A percentile compares a stretch with the other conserved stretches of the same genome.
phyloP scores from a whole-genome alignment of 139 green algal species.

The Zygnema circumcarinatum region DNA sequence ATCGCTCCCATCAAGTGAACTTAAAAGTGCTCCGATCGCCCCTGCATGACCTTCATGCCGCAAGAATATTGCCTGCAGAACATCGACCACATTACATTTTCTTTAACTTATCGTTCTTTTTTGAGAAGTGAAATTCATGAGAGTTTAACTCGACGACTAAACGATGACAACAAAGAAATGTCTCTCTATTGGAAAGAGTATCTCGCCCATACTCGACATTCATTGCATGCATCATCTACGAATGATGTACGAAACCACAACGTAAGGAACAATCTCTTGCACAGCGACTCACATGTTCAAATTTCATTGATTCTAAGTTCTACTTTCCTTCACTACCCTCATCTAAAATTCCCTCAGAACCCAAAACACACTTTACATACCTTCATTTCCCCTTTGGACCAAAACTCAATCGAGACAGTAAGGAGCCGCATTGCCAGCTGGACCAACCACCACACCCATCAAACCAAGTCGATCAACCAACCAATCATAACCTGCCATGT shows the following conservation, averaged over 20 bases:
- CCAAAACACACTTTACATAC: too few species aligned
- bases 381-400: slow-evolving; percentile 54
- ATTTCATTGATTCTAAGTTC: too few species aligned
- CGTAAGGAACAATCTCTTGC: too few species aligned
- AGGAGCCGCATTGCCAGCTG: slow-evolving; percentile 53
- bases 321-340: too few species aligned
- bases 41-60: slow-evolving; percentile 45
- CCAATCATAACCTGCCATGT: too few species aligned
- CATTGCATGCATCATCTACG: too few species aligned
- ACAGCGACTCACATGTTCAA: too few species aligned
- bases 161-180: slow-evolving; percentile 7
- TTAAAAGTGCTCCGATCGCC: slow-evolving; percentile 37
- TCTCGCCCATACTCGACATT: too few species aligned
- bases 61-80: slow-evolving; percentile 50
- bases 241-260: too few species aligned
- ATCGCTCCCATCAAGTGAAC: slow-evolving; percentile 7
- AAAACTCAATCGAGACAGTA: slow-evolving; percentile 49
- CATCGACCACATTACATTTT: background rate
- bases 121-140: slow-evolving; percentile 1
- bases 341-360: too few species aligned
- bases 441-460: background rate
- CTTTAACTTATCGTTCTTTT: background rate
- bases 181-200: background rate
- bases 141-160: background rate
- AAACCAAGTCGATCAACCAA: background rate